Evolutionary conservation across 2,329 filamentous ascomycete genomes (phyloP).

Genomic region (Allantophomopsis lycopodina): DNA sequence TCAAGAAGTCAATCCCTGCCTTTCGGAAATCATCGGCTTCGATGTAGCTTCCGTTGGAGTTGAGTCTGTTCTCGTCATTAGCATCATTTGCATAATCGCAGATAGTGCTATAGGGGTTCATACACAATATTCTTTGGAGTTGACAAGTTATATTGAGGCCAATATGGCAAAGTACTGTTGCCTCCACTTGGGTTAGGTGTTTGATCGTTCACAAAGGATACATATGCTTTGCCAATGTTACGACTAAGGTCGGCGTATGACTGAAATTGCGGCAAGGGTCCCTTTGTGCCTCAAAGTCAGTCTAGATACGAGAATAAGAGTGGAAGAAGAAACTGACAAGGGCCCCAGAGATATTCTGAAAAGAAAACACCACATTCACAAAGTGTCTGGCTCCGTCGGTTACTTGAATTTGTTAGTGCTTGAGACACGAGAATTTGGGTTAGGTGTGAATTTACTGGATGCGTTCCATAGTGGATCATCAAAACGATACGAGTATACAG

Average conservation of each 20-base stretch:
- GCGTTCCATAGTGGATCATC: constrained; percentile 30
- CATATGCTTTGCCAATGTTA: constrained; percentile 4
- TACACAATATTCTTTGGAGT: constrained; percentile 27
- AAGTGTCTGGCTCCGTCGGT: constrained; percentile 31
- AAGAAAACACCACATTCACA: constrained; percentile 33
- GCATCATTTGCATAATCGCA: too few relatives aligned
- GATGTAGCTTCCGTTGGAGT: constrained; percentile 25
- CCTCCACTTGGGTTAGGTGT: constrained; percentile 24
- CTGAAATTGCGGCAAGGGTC: constrained; percentile 27
- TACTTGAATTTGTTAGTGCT: constrained; percentile 6
- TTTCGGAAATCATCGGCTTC: constrained; percentile 32
- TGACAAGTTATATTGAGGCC: constrained; percentile 25
- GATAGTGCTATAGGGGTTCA: too few relatives aligned
- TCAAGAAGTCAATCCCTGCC: constrained; percentile 30
- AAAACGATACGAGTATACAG: constrained; percentile 34
- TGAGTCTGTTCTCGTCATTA: constrained; percentile 10
- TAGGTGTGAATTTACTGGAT: too few relatives aligned
- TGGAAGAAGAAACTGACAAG: constrained; percentile 9
- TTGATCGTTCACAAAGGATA: constrained; percentile 25
- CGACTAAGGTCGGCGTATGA: constrained; percentile 16
- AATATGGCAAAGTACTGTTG: constrained; percentile 20
- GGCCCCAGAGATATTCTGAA: constrained; percentile 33
- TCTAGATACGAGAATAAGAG: too few relatives aligned
- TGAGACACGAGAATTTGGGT: too few relatives aligned
- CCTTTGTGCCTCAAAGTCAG: constrained; percentile 5